A percentile compares a stretch with the other conserved stretches of the same genome.
phyloP scores from a whole-genome alignment of 495 filamentous ascomycete genomes.

The Aspergillus steynii region DNA sequence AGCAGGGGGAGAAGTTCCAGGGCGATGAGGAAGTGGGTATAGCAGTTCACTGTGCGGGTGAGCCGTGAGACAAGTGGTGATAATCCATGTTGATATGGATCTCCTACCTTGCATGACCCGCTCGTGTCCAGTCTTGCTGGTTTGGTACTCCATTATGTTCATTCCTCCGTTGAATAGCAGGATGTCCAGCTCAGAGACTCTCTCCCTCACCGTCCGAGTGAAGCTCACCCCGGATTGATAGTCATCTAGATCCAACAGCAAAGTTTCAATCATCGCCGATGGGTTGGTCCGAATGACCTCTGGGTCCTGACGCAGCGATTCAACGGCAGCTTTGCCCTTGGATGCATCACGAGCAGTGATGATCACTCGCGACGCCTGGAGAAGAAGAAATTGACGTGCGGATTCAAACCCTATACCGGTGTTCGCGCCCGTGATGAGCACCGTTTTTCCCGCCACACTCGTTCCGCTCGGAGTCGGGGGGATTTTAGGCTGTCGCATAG shows the following conservation, averaged over 20 bases:
- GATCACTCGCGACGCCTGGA: slow-evolving; percentile 22
- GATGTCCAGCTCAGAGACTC: slow-evolving; percentile 21
- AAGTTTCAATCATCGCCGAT: slow-evolving; percentile 13
- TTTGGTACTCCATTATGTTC: slow-evolving; percentile 14
- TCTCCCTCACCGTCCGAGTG: slow-evolving; percentile 10
- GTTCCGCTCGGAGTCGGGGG: slow-evolving; percentile 2
- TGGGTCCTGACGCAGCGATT: slow-evolving; percentile 15
- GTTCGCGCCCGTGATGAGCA: slow-evolving; percentile 56
- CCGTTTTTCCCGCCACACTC: slow-evolving; percentile 33
- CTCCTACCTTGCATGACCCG: slow-evolving; percentile 25
- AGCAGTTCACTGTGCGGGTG: too few species aligned
- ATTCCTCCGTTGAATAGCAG: slow-evolving; percentile 24
- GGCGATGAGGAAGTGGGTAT: too few species aligned
- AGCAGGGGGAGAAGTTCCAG: too few species aligned
- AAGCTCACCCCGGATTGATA: slow-evolving; percentile 20
- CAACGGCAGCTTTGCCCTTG: slow-evolving; percentile 26
- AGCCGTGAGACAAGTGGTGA: too few species aligned
- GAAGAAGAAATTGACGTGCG: slow-evolving; percentile 33
- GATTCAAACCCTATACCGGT: slow-evolving; percentile 53
- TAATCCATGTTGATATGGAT: too few species aligned
- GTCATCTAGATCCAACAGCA: slow-evolving; percentile 22
- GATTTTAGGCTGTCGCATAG: not conserved
- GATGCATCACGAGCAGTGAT: slow-evolving; percentile 24
- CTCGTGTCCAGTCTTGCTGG: slow-evolving; percentile 26
- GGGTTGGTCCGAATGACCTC: slow-evolving; percentile 8